These are phyloP conservation scores for Sordariomycetes sp. DNA, from an alignment of 2,329 filamentous ascomycete genomes.

Conservation along the genomic window DNA sequence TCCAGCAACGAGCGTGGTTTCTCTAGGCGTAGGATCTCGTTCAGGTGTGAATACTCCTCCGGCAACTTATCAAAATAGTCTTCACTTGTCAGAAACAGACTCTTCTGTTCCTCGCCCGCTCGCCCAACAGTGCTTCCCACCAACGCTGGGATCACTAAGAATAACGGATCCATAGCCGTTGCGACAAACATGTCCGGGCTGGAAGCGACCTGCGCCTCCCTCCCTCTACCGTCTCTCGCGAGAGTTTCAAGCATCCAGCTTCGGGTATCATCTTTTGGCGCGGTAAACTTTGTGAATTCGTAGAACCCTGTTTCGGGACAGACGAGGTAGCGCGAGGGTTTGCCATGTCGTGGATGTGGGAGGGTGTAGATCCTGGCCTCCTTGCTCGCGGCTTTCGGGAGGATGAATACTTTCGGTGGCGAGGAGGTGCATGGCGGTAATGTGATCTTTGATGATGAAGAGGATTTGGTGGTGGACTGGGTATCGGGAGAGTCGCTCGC, in stretches of 20 bases:
- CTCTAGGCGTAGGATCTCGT: conserved; percentile 41
- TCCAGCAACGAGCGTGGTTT: conserved; percentile 46
- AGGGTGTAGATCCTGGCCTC: conserved; percentile 51
- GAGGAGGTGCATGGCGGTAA: conserved; percentile 29
- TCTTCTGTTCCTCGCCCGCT: conserved; percentile 39
- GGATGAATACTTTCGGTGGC: conserved; percentile 48
- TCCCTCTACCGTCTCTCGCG: conserved; percentile 8
- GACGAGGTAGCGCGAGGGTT: conserved; percentile 49
- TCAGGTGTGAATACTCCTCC: conserved; percentile 46
- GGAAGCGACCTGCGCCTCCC: conserved; percentile 37
- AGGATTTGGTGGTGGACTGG: conserved; percentile 5
- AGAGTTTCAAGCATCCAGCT: conserved; percentile 50
- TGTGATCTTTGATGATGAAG: conserved; percentile 24
- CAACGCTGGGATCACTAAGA: conserved; percentile 71
- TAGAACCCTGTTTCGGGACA: conserved; percentile 54
- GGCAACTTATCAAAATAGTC: conserved; percentile 61
- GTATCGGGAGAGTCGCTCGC: conserved; percentile 7
- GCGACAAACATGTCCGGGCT: conserved; percentile 72
- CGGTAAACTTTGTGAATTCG: conserved; percentile 52
- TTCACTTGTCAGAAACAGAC: conserved; percentile 59
- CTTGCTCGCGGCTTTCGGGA: conserved; percentile 45
- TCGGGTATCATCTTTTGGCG: conserved; percentile 41
- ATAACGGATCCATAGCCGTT: conserved; percentile 75
- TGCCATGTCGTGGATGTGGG: conserved; percentile 46
- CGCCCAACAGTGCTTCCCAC: conserved; percentile 30